These are phyloP conservation scores for Fusarium armeniacum DNA, from an alignment of 2,329 filamentous ascomycete genomes.

Conservation along the genomic window DNA sequence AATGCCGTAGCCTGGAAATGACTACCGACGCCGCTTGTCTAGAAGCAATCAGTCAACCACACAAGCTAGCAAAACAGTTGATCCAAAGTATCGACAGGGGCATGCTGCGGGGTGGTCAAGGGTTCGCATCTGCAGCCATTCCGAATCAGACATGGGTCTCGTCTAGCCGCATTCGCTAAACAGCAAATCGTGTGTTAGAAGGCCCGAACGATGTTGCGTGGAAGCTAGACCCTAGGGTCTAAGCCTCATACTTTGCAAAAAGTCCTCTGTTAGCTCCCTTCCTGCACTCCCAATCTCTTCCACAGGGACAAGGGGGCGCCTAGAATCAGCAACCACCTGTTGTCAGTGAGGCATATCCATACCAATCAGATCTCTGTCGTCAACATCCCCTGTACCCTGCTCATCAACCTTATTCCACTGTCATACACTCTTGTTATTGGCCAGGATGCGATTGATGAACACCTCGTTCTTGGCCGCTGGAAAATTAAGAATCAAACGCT, in stretches of 20 bases:
- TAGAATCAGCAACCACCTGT: slow-evolving; percentile 24
- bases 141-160: slow-evolving; percentile 40
- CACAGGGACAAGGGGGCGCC: slow-evolving; percentile 29
- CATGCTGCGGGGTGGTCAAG: slow-evolving; percentile 44
- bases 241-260: slow-evolving; percentile 50
- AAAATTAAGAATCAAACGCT: slow-evolving; percentile 38
- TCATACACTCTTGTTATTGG: slow-evolving; percentile 26
- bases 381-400: slow-evolving; percentile 29
- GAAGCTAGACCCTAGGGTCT: slow-evolving; percentile 47
- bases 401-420: slow-evolving; percentile 40
- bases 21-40: slow-evolving; percentile 39
- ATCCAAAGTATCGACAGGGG: slow-evolving; percentile 40
- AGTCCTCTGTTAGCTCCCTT: slow-evolving; percentile 39
- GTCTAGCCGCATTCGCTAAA: slow-evolving; percentile 44
- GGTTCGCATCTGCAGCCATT: slow-evolving; percentile 36
- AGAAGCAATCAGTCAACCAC: slow-evolving; percentile 23
- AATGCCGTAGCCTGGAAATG: slow-evolving; percentile 37
- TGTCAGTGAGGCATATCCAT: slow-evolving; percentile 41
- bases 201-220: slow-evolving; percentile 51
- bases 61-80: slow-evolving; percentile 18
- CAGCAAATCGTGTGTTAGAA: slow-evolving; percentile 51
- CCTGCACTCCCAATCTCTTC: slow-evolving; percentile 33
- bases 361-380: slow-evolving; percentile 35
- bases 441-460: slow-evolving; percentile 18
- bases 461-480: slow-evolving; percentile 31